Base-by-base conservation (phyloP, 1,139 yeast species). In the Yamadazyma aaseri region DNA sequence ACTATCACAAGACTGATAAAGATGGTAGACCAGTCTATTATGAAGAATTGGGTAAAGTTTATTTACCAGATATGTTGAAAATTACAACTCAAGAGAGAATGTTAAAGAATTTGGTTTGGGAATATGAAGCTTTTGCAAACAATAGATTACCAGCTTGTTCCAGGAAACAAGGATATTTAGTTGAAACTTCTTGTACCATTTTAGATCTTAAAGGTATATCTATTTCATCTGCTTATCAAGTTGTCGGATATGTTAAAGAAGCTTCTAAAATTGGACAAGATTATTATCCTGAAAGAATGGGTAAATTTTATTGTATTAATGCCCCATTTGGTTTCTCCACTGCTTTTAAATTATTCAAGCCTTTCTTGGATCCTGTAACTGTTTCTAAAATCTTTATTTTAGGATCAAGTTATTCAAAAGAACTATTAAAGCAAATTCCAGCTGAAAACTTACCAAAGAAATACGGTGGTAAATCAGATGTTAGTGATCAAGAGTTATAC, bases 241-340 rank as follows among this genome's bases (percentile, higher is more conserved):
- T 92, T 30, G 72, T 87, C 49, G 72, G 82, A 17, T 92, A 89
- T 62, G 95, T 92, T 38, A 79, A 81, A 57, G 96, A 89, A 62
- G 97, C 98, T 16, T 86, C 96, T 16, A 70, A 76, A 52, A 87
- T 92, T 54, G 96, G 97, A 44, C 98, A 92, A 68, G 86, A 90
- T 70, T 90, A 85, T 65, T 92, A 92, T 61, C 98, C 98, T n/a
- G 98, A 92, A 71, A 83, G 97, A 65, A 90, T 90, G 97, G 97
- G 97, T 54, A 89, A 87, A 64, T 92, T 92, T 58, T 92, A 86
- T 67, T 70, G 89, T 53, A 86, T 92, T 65, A 92, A 92, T 59
- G 95, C 97, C 2, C 98, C 98, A 42, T 90, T 89, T 60, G 98
- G 98, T 4, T 92, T 90, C 65, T 81, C 96, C 25, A 82, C 97